Evolutionary conservation across 441 rosid genomes (phyloP).

Genomic region (Pelargonium myrrhifolium): DNA sequence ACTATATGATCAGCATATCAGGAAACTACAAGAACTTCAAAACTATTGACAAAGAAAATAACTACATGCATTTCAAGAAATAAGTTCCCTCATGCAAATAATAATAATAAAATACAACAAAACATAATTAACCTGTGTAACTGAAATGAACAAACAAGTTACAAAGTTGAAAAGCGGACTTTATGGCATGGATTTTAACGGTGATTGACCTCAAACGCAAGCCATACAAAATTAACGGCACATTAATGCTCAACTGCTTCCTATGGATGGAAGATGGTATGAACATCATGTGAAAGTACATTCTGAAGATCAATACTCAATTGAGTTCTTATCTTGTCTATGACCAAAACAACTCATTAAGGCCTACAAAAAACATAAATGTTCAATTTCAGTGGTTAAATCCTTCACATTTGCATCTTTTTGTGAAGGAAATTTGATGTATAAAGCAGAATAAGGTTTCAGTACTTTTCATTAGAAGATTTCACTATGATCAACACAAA

Average conservation of each 20-base stretch:
- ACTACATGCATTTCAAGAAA: neutral
- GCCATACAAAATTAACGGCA: no score
- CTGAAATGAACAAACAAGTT: no score
- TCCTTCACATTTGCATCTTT: no score
- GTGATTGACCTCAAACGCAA: no score
- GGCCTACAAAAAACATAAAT: neutral
- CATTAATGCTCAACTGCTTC: no score
- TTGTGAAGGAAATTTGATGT: no score
- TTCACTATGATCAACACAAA: no score
- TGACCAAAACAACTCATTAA: neutral
- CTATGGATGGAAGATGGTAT: neutral
- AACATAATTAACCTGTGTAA: neutral
- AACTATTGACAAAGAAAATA: neutral
- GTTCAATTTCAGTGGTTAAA: neutral
- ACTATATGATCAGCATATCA: neutral
- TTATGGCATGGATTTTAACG: no score
- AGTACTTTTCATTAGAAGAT: no score
- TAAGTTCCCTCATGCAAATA: no score
- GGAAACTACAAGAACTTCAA: neutral
- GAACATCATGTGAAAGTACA: neutral
- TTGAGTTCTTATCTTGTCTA: neutral
- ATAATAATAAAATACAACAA: neutral
- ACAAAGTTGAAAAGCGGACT: no score
- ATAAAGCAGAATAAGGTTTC: no score
- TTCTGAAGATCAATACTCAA: neutral